A percentile compares a stretch with the other conserved stretches of the same genome.
Evolutionary conservation across 2,329 filamentous ascomycete genomes (phyloP).

Genomic region (Aspergillus pseudoviridinutans): DNA sequence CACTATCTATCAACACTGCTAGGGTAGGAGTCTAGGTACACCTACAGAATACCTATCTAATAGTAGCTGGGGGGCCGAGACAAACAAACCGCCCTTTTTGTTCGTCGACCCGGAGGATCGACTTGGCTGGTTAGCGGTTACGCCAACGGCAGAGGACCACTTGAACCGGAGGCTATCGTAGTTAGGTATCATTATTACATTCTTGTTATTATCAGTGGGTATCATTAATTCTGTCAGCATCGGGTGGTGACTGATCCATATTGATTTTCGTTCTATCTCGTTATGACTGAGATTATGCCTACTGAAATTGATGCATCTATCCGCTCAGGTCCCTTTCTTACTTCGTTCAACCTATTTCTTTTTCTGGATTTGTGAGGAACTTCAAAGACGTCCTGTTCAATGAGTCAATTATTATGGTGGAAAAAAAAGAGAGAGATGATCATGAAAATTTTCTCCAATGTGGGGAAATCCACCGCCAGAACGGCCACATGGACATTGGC

Average conservation of each 20-base stretch:
- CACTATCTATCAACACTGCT: neutral
- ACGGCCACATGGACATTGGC: neutral
- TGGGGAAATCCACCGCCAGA: neutral
- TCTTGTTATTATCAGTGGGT: neutral
- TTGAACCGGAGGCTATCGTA: neutral
- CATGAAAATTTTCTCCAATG: neutral
- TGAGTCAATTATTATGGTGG: neutral
- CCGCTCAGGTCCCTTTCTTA: neutral
- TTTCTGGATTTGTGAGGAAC: neutral
- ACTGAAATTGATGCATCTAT: neutral
- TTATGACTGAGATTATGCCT: neutral
- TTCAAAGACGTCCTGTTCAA: neutral
- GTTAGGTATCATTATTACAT: neutral
- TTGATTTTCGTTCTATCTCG: neutral
- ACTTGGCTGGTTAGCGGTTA: neutral
- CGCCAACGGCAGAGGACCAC: neutral
- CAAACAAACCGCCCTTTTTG: neutral
- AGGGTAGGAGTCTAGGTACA: neutral
- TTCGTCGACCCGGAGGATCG: neutral
- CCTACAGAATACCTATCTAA: neutral
- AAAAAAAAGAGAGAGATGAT: neutral
- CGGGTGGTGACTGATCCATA: neutral
- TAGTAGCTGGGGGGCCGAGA: neutral
- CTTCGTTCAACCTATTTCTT: neutral
- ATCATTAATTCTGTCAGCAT: neutral